These are phyloP conservation scores for Scedosporium aurantiacum DNA, from an alignment of 2,329 filamentous ascomycete species.

Conservation along the genomic window DNA sequence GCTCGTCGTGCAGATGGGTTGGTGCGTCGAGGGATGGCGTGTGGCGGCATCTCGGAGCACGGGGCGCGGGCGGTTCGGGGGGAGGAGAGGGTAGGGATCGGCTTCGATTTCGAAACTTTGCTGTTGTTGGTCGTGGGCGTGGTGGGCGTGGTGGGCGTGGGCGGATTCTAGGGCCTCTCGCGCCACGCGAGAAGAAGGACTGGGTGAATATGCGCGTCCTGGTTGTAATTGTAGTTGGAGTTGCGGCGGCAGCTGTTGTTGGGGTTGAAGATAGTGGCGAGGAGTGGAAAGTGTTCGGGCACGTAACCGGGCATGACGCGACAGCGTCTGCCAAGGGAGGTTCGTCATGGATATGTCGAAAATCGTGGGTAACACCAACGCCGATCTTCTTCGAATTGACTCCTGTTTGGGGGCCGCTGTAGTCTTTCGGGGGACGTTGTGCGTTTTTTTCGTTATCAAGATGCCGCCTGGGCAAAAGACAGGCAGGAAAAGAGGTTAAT, in stretches of 20 bases:
- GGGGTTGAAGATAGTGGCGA: neutral
- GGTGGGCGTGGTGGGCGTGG: neutral
- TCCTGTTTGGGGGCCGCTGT: neutral
- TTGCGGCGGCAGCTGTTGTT: conserved; percentile 27
- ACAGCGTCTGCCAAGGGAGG: conserved; percentile 4
- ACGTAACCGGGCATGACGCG: conserved; percentile 6
- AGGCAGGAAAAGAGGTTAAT: neutral
- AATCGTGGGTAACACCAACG: neutral
- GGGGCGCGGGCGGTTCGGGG: conserved; percentile 41
- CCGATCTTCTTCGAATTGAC: neutral
- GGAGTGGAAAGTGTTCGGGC: neutral
- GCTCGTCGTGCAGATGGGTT: conserved; percentile 2
- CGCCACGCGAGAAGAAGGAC: neutral
- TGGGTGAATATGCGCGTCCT: neutral
- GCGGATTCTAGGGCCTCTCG: neutral
- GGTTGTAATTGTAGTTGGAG: neutral
- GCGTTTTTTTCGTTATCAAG: neutral
- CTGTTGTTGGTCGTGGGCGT: neutral
- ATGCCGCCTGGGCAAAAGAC: neutral
- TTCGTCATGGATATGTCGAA: neutral
- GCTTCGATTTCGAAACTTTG: neutral
- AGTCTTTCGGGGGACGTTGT: neutral
- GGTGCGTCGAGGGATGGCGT: neutral
- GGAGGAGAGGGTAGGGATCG: conserved; percentile 1
- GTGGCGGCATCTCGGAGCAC: conserved; percentile 44